Evolutionary conservation across 2,329 filamentous ascomycete genomes (phyloP).

Genomic region (Talaromyces atroroseus): DNA sequence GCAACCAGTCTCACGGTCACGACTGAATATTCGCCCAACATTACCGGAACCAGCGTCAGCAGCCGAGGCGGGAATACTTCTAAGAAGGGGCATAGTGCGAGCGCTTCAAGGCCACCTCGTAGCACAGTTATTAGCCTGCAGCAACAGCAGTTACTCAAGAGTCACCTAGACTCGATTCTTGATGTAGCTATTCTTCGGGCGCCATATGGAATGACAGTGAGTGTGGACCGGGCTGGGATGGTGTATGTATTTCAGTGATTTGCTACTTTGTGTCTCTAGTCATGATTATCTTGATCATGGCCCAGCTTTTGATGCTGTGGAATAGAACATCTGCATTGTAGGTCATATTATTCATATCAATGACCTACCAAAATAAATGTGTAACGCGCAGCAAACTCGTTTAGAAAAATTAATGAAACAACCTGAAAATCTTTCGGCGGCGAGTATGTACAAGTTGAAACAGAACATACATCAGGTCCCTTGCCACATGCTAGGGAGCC

Average conservation of each 20-base stretch:
- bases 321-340: no score
- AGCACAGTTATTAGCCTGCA: constrained; percentile 82
- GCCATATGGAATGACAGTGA: constrained; percentile 89
- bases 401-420: no score
- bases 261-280: background rate
- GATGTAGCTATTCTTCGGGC: constrained; percentile 84
- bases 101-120: constrained; percentile 52
- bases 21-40: constrained; percentile 55
- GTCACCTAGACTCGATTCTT: constrained; percentile 79
- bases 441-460: background rate
- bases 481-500: background rate
- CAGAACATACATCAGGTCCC: background rate
- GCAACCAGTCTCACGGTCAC: constrained; percentile 60
- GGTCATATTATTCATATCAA: no score
- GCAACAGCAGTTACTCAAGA: constrained; percentile 78
- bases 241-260: constrained; percentile 70
- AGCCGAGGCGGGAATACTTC: constrained; percentile 22
- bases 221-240: constrained; percentile 80
- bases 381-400: no score
- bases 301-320: no score
- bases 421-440: no score
- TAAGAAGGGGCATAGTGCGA: constrained; percentile 35
- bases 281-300: background rate
- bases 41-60: constrained; percentile 25
- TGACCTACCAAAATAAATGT: background rate